Base-by-base conservation (phyloP, 2,329 filamentous ascomycete species). In the Clonostachys byssicola region DNA sequence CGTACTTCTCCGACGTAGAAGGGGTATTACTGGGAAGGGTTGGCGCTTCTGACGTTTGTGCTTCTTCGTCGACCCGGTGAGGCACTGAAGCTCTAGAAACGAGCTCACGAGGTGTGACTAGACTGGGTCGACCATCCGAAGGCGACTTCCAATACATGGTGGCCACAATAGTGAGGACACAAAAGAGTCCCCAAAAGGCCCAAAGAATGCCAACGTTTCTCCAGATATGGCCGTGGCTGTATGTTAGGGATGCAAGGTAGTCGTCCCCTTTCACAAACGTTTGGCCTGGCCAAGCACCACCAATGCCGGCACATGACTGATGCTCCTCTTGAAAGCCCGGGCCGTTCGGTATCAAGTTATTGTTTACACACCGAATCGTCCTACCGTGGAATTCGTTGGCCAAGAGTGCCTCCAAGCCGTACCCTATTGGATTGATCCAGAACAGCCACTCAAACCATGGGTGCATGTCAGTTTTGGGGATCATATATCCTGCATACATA, bases 401-500 rank as follows among this genome's bases (percentile, higher is more conserved):
- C 34, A 81, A 53, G 34, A 86, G 66, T 0, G 74, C 74, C 57
- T 88, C 85, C 45, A 83, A 88, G 3, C 77, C 75, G 57, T 87
- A 89, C 16, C 73, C 73, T 4, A 88, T 64, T 0, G 84, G 83
- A 44, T 87, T 85, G 41, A 85, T 65, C 64, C 75, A 85, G 46
- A 74, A 75, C 14, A 87, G 70, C 83, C 83, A 87, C 8, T 77
- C 74, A 44, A 85, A 85, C 85, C 85, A 88, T 72, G 77, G 78
- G 20, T 83, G 75, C 85, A 86, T 90, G 56, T 85, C 54, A 0
- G 69, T 66, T 4, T 67, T 60, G 1, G 67, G 58, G 34, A 80
- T 71, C 33, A 71, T 65, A 56, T 85, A 83, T 48, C 80, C 83
- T 0, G 82, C 84, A 59, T 75, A 76, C 17, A 73, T 82, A 56